Evolutionary conservation across 1,284 basidiomycete species (phyloP).

Genomic region (Serendipita sp.): DNA sequence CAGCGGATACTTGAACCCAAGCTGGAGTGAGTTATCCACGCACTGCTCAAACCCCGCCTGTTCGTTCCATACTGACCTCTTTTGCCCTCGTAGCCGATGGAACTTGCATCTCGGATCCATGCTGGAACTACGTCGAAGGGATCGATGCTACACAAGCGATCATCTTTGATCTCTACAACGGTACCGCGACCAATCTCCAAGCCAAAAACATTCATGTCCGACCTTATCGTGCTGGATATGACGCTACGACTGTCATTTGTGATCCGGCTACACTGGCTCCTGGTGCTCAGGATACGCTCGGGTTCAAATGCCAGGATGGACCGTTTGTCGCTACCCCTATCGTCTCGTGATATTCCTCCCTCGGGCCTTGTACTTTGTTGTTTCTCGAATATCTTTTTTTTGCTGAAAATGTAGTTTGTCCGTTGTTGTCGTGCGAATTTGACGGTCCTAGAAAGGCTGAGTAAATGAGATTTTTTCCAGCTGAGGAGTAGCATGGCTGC

Average conservation of each 20-base stretch:
- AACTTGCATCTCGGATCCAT: constrained; percentile 21
- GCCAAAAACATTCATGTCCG: constrained; percentile 23
- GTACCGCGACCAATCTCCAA: constrained; percentile 22
- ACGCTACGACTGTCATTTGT: constrained; percentile 26
- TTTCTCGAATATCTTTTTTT: no score
- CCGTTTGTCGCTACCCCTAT: constrained; percentile 14
- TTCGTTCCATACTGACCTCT: constrained; percentile 7
- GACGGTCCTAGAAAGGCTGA: no score
- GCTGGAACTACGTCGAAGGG: constrained; percentile 20
- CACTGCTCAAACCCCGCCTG: background rate
- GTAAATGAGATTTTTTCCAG: no score
- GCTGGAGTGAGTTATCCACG: constrained; percentile 7
- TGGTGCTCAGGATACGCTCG: constrained; percentile 25
- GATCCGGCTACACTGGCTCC: constrained; percentile 23
- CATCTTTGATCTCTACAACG: constrained; percentile 16
- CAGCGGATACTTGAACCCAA: constrained; percentile 19
- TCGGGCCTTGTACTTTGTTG: no score
- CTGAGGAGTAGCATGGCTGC: no score
- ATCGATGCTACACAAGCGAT: constrained; percentile 10
- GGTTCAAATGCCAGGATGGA: constrained; percentile 27
- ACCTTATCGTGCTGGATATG: constrained; percentile 18
- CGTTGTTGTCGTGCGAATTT: no score
- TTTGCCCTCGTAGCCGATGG: constrained; percentile 15
- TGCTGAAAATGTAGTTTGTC: no score
- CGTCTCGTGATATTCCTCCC: background rate